A percentile compares a stretch with the other conserved stretches of the same genome.
Conservation (phyloP, 805 yeast genomes). For the Hanseniaspora meyeri region DNA sequence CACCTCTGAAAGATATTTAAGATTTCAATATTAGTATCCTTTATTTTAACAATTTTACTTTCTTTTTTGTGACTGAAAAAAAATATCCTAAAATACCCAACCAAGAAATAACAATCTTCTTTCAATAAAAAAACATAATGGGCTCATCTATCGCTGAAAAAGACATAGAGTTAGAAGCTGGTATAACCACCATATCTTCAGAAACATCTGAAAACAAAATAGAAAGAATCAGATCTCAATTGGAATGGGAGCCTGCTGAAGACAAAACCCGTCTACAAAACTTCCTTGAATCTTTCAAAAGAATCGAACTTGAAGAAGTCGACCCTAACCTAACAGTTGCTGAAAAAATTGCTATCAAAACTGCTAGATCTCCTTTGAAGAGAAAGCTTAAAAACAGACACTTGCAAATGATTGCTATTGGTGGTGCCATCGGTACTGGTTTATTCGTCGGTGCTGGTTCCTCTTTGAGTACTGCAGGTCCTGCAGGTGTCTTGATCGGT, state of each 20-base stretch:
- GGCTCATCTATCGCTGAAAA: neutral
- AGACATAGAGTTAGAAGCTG: constrained; percentile 1
- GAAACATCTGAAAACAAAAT: constrained; percentile 1
- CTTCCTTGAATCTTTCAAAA: constrained; percentile 40
- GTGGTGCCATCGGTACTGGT: constrained; percentile 68
- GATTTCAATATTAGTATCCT: too few relatives aligned
- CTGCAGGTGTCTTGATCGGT: constrained; percentile 48
- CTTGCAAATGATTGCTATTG: constrained; percentile 56
- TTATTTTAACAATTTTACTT: too few relatives aligned
- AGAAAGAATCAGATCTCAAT: neutral
- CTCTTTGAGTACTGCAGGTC: constrained; percentile 52
- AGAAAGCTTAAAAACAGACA: constrained; percentile 42
- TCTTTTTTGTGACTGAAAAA: too few relatives aligned
- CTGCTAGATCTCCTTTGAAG: constrained; percentile 46
- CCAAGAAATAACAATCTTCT: neutral
- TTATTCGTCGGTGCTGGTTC: constrained; percentile 60
- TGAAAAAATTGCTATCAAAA: constrained; percentile 35
- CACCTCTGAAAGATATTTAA: too few relatives aligned
- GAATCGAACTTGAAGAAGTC: constrained; percentile 27
- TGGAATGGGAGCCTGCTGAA: constrained; percentile 8
- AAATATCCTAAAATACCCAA: neutral
- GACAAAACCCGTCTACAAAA: constrained; percentile 26
- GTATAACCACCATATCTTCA: neutral
- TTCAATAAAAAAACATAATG: neutral
- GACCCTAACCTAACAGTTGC: constrained; percentile 32